These are phyloP conservation scores for Ilyonectria sp. DNA, from an alignment of 2,329 filamentous ascomycete genomes.

Conservation along the genomic window DNA sequence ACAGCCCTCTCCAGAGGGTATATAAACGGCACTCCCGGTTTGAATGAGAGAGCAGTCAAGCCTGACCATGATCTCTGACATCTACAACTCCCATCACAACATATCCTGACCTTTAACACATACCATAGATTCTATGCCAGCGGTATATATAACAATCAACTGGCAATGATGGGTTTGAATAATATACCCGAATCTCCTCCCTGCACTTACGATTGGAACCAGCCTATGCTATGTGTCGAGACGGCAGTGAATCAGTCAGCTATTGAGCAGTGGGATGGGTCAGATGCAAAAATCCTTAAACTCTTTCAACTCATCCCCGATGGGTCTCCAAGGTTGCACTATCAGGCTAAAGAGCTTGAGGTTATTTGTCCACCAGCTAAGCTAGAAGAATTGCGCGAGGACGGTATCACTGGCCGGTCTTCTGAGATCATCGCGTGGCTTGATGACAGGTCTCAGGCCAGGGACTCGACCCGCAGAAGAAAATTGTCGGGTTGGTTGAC, in stretches of 20 bases:
- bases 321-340: conserved; percentile 9
- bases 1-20: no score
- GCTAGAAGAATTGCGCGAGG: background rate
- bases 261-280: background rate
- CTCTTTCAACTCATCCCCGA: conserved; percentile 10
- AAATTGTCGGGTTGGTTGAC: conserved; percentile 1
- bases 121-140: no score
- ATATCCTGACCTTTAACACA: no score
- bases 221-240: background rate
- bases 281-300: background rate
- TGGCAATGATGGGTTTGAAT: background rate
- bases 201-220: conserved; percentile 9
- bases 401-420: background rate
- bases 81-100: no score
- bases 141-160: no score
- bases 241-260: conserved; percentile 1
- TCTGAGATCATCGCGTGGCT: conserved; percentile 4
- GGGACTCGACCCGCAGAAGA: background rate
- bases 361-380: background rate
- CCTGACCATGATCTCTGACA: no score
- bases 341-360: conserved; percentile 5
- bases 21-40: no score
- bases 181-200: background rate
- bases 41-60: no score
- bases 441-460: background rate